A percentile compares a stretch with the other conserved stretches of the same genome.
Conservation (phyloP, 75 land plant genomes). For the Gnetum montanum region DNA sequence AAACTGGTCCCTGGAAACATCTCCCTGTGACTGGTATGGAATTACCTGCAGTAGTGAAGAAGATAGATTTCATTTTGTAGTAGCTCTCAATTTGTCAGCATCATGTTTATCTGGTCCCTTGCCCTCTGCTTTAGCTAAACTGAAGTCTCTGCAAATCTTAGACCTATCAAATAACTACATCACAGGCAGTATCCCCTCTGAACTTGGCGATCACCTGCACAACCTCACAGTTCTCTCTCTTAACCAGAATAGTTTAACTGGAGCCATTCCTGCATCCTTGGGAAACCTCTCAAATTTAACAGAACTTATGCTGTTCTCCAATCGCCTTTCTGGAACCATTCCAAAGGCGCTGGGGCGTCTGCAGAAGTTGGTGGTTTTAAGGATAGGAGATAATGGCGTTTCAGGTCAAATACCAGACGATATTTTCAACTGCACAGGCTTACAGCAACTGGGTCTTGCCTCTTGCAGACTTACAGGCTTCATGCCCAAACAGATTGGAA, state of each 20-base stretch:
- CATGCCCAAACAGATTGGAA: conserved; percentile 48
- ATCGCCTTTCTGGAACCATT: conserved; percentile 49
- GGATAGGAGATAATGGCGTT: conserved; percentile 51
- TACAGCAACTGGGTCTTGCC: conserved; percentile 42
- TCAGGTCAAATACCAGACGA: conserved; percentile 53
- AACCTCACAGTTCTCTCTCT: conserved; percentile 18
- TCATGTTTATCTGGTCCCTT: conserved; percentile 48
- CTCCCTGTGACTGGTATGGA: conserved; percentile 44
- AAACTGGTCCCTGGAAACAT: conserved; percentile 31
- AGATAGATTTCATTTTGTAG: conserved; percentile 14
- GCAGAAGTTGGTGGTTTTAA: conserved; percentile 27
- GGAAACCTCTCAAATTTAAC: conserved; percentile 32
- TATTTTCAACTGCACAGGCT: conserved; percentile 26
- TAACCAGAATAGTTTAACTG: conserved; percentile 12
- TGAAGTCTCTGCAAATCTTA: conserved; percentile 33
- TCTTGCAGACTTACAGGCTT: conserved; percentile 40
- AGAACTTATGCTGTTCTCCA: conserved; percentile 36
- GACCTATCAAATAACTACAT: conserved; percentile 66
- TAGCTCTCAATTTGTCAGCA: conserved; percentile 35
- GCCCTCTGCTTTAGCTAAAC: conserved; percentile 32
- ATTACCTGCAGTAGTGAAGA: conserved; percentile 19
- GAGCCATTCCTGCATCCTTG: conserved; percentile 14
- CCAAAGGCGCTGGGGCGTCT: conserved; percentile 46
- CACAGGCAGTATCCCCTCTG: conserved; percentile 53
- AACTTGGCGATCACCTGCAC: conserved; percentile 13